phyloP scores from a whole-genome alignment of 345 rosid genomes.

The Jatropha curcas region DNA sequence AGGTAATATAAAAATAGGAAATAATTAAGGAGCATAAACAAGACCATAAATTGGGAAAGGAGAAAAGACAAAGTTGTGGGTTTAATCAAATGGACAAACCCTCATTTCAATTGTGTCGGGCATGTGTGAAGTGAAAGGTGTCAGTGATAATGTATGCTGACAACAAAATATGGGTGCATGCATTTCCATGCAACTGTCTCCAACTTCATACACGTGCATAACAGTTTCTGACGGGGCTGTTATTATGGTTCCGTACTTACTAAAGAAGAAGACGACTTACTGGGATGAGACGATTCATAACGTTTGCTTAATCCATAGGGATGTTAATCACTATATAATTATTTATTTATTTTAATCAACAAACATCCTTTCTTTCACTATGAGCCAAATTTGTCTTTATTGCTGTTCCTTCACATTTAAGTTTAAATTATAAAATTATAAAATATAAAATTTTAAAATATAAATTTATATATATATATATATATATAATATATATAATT shows the following conservation, averaged over 20 bases:
- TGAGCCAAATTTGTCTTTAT: too few relatives aligned
- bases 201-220: conserved; percentile 21
- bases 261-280: too few relatives aligned
- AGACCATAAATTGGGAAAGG: conserved; percentile 2
- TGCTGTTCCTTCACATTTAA: too few relatives aligned
- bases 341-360: too few relatives aligned
- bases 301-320: not conserved
- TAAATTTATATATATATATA: too few relatives aligned
- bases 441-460: too few relatives aligned
- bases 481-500: too few relatives aligned
- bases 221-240: not conserved
- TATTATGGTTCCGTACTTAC: not conserved
- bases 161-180: conserved; percentile 33
- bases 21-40: not conserved
- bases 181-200: conserved; percentile 60
- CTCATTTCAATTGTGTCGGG: conserved; percentile 40
- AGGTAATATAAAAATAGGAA: not conserved
- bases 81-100: conserved; percentile 32
- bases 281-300: too few relatives aligned
- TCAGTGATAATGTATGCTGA: conserved; percentile 27
- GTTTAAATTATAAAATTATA: too few relatives aligned
- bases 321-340: not conserved
- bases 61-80: conserved; percentile 45
- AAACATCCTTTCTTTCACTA: too few relatives aligned
- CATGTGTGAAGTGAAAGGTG: conserved; percentile 29